Evolutionary conservation across 768 basidiomycete genomes (phyloP).

Genomic region (Pulveroboletus frians): DNA sequence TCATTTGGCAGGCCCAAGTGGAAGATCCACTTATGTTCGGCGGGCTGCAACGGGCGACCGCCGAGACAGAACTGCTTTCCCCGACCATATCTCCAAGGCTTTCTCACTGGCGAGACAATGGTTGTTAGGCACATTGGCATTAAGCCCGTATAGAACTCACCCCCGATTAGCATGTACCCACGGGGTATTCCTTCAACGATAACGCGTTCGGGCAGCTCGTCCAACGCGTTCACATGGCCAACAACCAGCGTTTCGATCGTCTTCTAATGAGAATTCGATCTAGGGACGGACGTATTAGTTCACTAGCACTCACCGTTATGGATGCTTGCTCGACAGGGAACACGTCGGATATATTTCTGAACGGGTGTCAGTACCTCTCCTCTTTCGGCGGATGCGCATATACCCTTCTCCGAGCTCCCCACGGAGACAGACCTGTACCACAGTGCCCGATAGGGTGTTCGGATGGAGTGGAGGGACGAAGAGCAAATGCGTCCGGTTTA

Average conservation of each 20-base stretch:
- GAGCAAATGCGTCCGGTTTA: constrained; percentile 24
- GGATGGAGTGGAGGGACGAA: constrained; percentile 15
- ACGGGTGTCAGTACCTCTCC: background rate
- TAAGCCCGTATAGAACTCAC: constrained; percentile 1
- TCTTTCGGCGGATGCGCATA: constrained; percentile 5
- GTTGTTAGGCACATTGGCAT: background rate
- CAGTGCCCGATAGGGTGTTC: constrained; percentile 9
- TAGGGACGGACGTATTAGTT: background rate
- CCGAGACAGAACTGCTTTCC: constrained; percentile 26
- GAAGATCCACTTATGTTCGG: constrained; percentile 28
- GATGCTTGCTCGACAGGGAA: constrained; percentile 9
- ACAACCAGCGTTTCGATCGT: constrained; percentile 23
- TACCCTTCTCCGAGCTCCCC: constrained; percentile 14
- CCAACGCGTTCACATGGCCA: constrained; percentile 14
- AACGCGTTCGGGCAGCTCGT: constrained; percentile 15
- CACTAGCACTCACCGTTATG: constrained; percentile 19
- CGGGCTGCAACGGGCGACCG: constrained; percentile 11
- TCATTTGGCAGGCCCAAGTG: constrained; percentile 11
- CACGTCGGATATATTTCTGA: constrained; percentile 3
- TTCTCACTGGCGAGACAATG: constrained; percentile 15
- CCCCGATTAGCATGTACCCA: constrained; percentile 20
- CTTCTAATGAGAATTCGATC: constrained; percentile 7
- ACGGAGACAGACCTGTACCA: constrained; percentile 25
- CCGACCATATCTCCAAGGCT: constrained; percentile 27
- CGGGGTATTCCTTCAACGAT: constrained; percentile 4